These are phyloP conservation scores for Sarocladium kiliense DNA, from an alignment of 2,329 filamentous ascomycete species.

Conservation along the genomic window DNA sequence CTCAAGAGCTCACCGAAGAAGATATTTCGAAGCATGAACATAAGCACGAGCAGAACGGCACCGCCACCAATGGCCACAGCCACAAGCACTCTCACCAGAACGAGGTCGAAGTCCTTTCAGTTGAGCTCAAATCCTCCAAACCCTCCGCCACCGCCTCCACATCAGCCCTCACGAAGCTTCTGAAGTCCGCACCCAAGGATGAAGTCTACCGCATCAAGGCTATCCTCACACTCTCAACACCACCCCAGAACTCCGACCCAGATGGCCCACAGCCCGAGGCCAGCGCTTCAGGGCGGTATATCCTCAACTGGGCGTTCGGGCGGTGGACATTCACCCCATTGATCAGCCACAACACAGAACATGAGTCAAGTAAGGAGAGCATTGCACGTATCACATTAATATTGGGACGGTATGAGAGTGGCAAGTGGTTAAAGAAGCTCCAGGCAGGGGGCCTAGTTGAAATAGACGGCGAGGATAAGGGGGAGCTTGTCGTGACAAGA, in stretches of 20 bases:
- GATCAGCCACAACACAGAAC: slow-evolving; percentile 36
- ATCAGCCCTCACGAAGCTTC: slow-evolving; percentile 59
- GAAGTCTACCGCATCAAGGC: slow-evolving; percentile 95
- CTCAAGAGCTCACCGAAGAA: slow-evolving; percentile 45
- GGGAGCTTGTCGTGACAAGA: slow-evolving; percentile 46
- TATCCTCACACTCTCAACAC: slow-evolving; percentile 42
- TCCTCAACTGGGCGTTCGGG: slow-evolving; percentile 97
- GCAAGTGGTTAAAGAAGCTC: slow-evolving; percentile 71
- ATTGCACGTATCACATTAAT: slow-evolving; percentile 70
- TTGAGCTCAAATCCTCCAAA: slow-evolving; percentile 53
- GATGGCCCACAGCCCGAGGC: slow-evolving; percentile 31
- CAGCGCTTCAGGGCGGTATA: slow-evolving; percentile 54
- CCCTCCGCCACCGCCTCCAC: slow-evolving; percentile 41
- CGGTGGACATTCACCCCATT: slow-evolving; percentile 82
- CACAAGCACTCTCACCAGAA: slow-evolving; percentile 59
- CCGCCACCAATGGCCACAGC: slow-evolving; percentile 33
- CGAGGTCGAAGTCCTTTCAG: slow-evolving; percentile 87
- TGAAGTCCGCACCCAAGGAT: slow-evolving; percentile 76
- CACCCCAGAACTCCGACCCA: slow-evolving; percentile 46
- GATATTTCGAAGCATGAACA: slow-evolving; percentile 26
- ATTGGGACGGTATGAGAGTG: slow-evolving; percentile 66
- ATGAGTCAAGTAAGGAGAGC: slow-evolving; percentile 49
- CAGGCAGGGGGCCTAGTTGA: slow-evolving; percentile 52
- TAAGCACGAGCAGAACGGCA: slow-evolving; percentile 16
- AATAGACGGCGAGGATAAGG: slow-evolving; percentile 39